A percentile compares a stretch with the other conserved stretches of the same genome.
Evolutionary conservation across 306 rosid species (phyloP).

Genomic region (Abrus precatorius): DNA sequence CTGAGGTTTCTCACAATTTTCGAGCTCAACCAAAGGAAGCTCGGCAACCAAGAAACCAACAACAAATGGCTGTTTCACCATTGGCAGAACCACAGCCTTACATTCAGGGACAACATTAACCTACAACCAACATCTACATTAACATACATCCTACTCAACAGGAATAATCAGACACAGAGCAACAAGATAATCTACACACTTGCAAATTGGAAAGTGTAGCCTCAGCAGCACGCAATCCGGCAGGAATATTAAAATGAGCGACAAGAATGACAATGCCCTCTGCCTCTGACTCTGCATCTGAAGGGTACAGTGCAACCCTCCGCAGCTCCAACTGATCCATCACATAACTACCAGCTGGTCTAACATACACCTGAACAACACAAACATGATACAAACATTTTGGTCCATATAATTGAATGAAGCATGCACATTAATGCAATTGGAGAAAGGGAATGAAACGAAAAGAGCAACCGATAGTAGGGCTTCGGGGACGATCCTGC

Average conservation of each 20-base stretch:
- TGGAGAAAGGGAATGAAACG: background rate
- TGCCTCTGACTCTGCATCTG: slow-evolving; percentile 59
- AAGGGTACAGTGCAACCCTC: slow-evolving; percentile 73
- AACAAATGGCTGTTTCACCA: slow-evolving; percentile 96
- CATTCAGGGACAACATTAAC: slow-evolving; percentile 74
- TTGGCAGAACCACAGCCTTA: slow-evolving; percentile 83
- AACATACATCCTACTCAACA: slow-evolving; percentile 32
- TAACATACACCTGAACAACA: slow-evolving; percentile 78
- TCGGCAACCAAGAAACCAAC: slow-evolving; percentile 99
- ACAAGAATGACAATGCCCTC: slow-evolving; percentile 77
- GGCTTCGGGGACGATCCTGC: slow-evolving; percentile 77
- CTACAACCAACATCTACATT: slow-evolving; percentile 56
- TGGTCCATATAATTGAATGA: background rate
- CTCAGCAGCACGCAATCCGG: slow-evolving; percentile 85
- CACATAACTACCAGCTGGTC: slow-evolving; percentile 98
- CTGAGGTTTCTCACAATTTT: slow-evolving; percentile 47
- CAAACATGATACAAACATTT: background rate
- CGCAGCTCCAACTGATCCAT: slow-evolving; percentile 96
- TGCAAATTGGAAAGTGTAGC: slow-evolving; percentile 72
- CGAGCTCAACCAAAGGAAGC: slow-evolving; percentile 71
- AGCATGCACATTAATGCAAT: too few species aligned
- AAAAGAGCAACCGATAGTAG: slow-evolving; percentile 72
- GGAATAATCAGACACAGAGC: slow-evolving; percentile 19
- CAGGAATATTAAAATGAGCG: slow-evolving; percentile 73
- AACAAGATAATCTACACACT: slow-evolving; percentile 54